These are phyloP conservation scores for Phoenix roebelenii DNA, from an alignment of 176 grass and related monocot species.

Conservation along the genomic window DNA sequence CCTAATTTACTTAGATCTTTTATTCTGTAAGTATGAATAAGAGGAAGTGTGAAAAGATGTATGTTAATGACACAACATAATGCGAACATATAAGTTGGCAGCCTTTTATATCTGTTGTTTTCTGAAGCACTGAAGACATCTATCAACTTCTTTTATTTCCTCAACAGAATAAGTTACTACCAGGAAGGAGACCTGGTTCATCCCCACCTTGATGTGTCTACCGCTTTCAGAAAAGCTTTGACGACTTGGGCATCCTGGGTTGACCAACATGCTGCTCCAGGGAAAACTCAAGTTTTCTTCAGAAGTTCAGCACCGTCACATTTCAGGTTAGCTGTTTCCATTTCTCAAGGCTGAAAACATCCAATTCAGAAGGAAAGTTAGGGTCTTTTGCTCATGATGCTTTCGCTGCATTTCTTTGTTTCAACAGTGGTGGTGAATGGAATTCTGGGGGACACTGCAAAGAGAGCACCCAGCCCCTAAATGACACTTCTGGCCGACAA, in stretches of 20 bases:
- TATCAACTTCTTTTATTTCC: conserved; percentile 18
- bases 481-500: conserved; percentile 25
- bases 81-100: too few species aligned
- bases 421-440: conserved; percentile 64
- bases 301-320: conserved; percentile 75
- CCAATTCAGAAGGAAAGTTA: too few species aligned
- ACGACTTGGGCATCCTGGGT: conserved; percentile 81
- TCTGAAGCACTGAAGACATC: neutral
- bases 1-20: too few species aligned
- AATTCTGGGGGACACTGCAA: conserved; percentile 86
- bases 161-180: conserved; percentile 75
- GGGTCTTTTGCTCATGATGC: too few species aligned
- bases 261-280: conserved; percentile 40
- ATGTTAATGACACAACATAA: too few species aligned
- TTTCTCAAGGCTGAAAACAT: neutral
- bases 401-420: too few species aligned
- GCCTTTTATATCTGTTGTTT: too few species aligned
- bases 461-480: conserved; percentile 45
- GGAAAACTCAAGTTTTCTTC: conserved; percentile 70
- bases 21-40: too few species aligned
- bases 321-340: conserved; percentile 54
- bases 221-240: conserved; percentile 58
- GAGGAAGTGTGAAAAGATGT: too few species aligned
- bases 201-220: conserved; percentile 44
- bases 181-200: conserved; percentile 65